These are phyloP conservation scores for Talaromyces funiculosus DNA, from an alignment of 2,329 filamentous ascomycete species.

Conservation along the genomic window DNA sequence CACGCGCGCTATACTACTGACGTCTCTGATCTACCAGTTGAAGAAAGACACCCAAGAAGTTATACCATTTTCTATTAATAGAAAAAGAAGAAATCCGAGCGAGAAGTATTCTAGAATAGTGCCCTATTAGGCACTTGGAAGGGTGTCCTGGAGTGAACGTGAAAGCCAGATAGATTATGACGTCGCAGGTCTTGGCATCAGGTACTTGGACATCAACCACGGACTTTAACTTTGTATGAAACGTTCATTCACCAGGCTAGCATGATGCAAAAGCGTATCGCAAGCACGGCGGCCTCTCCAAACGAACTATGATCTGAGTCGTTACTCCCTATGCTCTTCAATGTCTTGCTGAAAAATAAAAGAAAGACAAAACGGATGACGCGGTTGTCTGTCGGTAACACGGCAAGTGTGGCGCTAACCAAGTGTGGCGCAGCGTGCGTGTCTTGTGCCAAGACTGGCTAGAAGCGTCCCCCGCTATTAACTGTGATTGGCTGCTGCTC, in stretches of 20 bases:
- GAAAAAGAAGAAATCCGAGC: not conserved
- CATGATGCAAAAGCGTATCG: not conserved
- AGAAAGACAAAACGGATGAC: not conserved
- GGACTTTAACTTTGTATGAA: not conserved
- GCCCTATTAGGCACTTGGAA: not conserved
- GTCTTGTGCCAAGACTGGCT: not conserved
- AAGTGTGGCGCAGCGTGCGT: slow-evolving; percentile 5
- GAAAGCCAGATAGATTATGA: not conserved
- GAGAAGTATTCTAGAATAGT: slow-evolving; percentile 3
- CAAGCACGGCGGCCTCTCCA: not conserved
- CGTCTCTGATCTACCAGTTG: not conserved
- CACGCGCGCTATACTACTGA: too few species aligned
- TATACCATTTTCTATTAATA: not conserved
- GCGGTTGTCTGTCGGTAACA: not conserved
- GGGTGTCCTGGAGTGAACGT: not conserved
- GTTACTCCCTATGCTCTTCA: too few species aligned
- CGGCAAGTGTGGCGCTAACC: slow-evolving; percentile 1
- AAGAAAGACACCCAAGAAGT: not conserved
- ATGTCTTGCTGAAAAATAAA: not conserved
- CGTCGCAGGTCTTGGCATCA: slow-evolving; percentile 1
- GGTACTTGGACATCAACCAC: not conserved
- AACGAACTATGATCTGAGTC: not conserved
- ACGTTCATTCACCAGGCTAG: not conserved
- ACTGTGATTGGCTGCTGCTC: not conserved
- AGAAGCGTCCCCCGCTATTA: not conserved